Percentiles rank a stretch among this genome's conserved stretches.
Evolutionary conservation across 306 rosid species (phyloP).

Genomic region (Trifolium repens): DNA sequence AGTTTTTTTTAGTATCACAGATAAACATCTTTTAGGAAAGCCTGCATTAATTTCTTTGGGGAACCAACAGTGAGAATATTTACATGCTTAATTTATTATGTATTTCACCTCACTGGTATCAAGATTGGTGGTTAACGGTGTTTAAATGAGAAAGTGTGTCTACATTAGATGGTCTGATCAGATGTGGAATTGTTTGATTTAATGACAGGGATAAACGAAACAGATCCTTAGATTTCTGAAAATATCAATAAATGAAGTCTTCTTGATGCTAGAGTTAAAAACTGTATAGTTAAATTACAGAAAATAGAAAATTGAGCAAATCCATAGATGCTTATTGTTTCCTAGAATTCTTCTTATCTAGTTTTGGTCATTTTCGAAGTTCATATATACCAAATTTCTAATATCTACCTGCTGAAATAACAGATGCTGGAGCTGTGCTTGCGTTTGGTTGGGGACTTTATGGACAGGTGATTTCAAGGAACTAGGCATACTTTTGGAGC

Average conservation of each 20-base stretch:
- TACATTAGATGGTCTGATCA: slow-evolving; percentile 5
- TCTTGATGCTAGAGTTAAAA: slow-evolving; percentile 7
- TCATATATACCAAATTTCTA: slow-evolving; percentile 34
- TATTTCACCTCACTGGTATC: slow-evolving; percentile 14
- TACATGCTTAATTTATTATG: slow-evolving; percentile 10
- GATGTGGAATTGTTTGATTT: slow-evolving; percentile 7
- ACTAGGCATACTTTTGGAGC: slow-evolving; percentile 23
- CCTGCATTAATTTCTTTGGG: slow-evolving; percentile 31
- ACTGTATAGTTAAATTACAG: slow-evolving; percentile 4
- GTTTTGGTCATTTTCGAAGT: slow-evolving; percentile 24
- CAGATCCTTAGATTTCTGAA: neutral
- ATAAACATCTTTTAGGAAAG: slow-evolving; percentile 24
- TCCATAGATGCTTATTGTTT: slow-evolving; percentile 13
- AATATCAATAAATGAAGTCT: slow-evolving; percentile 18
- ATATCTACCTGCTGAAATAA: slow-evolving; percentile 21
- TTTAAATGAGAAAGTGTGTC: slow-evolving; percentile 10
- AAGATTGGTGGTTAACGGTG: slow-evolving; percentile 21
- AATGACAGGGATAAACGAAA: slow-evolving; percentile 17
- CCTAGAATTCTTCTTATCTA: slow-evolving; percentile 14
- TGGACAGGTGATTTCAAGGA: slow-evolving; percentile 83
- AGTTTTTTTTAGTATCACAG: slow-evolving; percentile 31
- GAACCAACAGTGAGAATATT: slow-evolving; percentile 30
- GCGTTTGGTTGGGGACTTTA: slow-evolving; percentile 95
- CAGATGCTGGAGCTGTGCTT: slow-evolving; percentile 94
- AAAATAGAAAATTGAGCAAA: neutral